Base-by-base conservation (phyloP, 179 eudicot genomes). In the Beta lomatogona region DNA sequence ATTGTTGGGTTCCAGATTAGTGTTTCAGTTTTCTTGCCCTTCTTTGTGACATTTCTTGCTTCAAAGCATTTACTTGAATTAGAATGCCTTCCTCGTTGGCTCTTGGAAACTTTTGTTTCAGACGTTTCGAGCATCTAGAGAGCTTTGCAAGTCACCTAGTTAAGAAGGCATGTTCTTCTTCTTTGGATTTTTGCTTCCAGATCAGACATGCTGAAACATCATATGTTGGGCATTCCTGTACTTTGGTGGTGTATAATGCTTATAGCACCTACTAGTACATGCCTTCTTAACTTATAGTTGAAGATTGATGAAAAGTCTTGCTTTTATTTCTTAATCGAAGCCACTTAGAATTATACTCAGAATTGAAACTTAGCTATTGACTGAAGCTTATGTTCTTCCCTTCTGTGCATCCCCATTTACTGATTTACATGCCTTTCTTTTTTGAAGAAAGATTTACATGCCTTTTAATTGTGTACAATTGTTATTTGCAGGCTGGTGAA, bases 401-500 rank as follows among this genome's bases (percentile, higher is more conserved):
- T 45, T 18, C 21, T 31, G 9, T 52, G 65, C 16, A 19, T 70
- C 10, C 19, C 12, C n/a, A 15, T 36, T 36, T 36, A 36, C 41
- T 36, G 41, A 36, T 36, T 48, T 61, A 1, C 53, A 1, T 50
- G 54, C 71, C 31, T 13, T 13, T 14, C 31, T 22, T 36, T 36
- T 36, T 36, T 36, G 41, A 36, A 36, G 41, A 36, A 36, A 36
- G 41, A 36, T 36, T 48, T 61, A 1, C 41, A 1, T 50, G 54
- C 63, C 48, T 13, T 13, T 14, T 55, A 55, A 50, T 52, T 22
- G 50, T 45, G 18, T 31, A 53, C 57, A 69, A 16, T 31, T 10
- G 13, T 54, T 74, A 25, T 81, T 44, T 52, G 76, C 76, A 96
- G 98, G 99, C 97, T 78, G 92, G 91, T 70, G 92, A 90, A 83